Evolutionary conservation across 345 rosid species (phyloP).

Genomic region (Tarenaya hassleriana): DNA sequence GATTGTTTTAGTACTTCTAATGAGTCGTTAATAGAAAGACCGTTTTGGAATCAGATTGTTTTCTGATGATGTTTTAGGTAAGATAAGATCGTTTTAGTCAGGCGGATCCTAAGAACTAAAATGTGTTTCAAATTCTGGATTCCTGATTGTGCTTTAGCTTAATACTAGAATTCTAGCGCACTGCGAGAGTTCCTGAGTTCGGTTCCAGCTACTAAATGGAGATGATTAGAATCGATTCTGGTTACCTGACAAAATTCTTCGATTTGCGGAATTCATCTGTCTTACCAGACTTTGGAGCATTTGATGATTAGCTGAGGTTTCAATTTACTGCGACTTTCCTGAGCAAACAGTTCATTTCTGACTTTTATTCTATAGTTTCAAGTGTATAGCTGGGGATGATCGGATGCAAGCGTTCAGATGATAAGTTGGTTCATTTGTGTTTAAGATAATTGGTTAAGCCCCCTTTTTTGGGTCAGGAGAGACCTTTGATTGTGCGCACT

Average conservation of each 20-base stretch:
- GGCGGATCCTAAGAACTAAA: not conserved
- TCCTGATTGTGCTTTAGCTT: constrained; percentile 8
- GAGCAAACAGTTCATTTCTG: no score
- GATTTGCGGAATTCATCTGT: not conserved
- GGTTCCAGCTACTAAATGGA: not conserved
- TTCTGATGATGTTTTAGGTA: not conserved
- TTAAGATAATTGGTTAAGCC: not conserved
- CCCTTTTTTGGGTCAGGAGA: not conserved
- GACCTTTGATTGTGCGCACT: constrained; percentile 8
- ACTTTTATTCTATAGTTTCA: no score
- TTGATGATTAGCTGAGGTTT: not conserved
- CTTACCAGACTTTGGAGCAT: constrained; percentile 4
- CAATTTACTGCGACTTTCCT: no score
- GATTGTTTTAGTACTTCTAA: not conserved
- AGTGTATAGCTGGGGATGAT: not conserved
- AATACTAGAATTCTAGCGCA: not conserved
- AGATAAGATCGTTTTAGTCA: not conserved
- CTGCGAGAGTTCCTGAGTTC: constrained; percentile 3
- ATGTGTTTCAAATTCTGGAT: not conserved
- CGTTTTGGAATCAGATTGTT: not conserved
- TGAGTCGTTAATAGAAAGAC: constrained; percentile 3
- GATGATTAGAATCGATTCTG: not conserved
- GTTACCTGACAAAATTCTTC: not conserved
- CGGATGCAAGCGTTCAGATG: not conserved
- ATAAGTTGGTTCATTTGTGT: constrained; percentile 2